A percentile compares a stretch with the other conserved stretches of the same genome.
These are phyloP conservation scores for Stachybotrys echinatus DNA, from an alignment of 2,329 filamentous ascomycete genomes.

Conservation along the genomic window DNA sequence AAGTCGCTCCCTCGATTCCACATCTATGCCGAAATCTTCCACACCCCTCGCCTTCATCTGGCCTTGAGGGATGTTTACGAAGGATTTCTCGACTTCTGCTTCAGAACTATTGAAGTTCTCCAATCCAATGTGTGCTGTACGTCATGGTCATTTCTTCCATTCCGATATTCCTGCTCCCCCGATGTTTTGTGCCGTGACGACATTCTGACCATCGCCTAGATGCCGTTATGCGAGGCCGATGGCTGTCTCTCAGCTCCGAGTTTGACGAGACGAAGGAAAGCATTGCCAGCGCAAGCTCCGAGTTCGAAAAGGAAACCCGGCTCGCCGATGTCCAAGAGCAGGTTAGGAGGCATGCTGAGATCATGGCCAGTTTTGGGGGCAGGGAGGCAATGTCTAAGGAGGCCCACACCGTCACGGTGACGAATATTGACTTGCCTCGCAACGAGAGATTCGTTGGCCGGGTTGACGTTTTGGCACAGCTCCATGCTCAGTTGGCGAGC, in stretches of 20 bases:
- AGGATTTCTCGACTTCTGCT: background rate
- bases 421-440: background rate
- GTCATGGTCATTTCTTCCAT: too few relatives aligned
- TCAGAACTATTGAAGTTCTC: background rate
- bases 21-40: background rate
- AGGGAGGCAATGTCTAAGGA: background rate
- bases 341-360: background rate
- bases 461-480: background rate
- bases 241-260: background rate
- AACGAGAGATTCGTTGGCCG: background rate
- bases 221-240: background rate
- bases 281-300: background rate
- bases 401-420: background rate
- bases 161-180: too few relatives aligned
- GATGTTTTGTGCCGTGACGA: background rate
- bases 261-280: background rate
- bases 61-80: background rate
- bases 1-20: background rate
- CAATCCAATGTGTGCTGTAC: background rate
- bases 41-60: background rate
- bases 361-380: background rate
- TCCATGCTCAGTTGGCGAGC: background rate
- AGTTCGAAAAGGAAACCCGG: background rate
- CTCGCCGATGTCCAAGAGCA: background rate
- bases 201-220: background rate